These are phyloP conservation scores for Paramecium primaurelia DNA, from an alignment of 73 alveolate species.

Conservation along the genomic window DNA sequence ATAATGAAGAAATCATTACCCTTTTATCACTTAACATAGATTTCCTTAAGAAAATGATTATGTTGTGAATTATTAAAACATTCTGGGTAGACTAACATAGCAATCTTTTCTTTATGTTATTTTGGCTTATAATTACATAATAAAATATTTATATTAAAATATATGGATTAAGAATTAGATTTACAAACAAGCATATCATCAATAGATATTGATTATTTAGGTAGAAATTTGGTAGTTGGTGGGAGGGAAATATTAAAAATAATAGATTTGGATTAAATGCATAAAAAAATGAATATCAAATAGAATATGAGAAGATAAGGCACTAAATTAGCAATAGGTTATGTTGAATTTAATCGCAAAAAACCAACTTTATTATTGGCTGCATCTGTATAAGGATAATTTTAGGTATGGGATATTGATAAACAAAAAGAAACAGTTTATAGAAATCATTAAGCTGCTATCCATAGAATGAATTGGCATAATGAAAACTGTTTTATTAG, in stretches of 20 bases:
- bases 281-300: constrained; percentile 1
- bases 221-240: not conserved
- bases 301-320: not conserved
- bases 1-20: not conserved
- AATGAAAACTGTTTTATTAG: not conserved
- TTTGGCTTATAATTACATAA: constrained; percentile 10
- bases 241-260: constrained; percentile 12
- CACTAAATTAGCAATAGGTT: not conserved
- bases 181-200: not conserved
- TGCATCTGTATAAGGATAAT: not conserved
- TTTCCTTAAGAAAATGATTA: not conserved
- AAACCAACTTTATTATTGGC: not conserved
- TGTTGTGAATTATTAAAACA: not conserved
- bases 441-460: constrained; percentile 10
- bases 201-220: not conserved
- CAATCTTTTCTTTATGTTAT: constrained; percentile 21
- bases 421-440: not conserved
- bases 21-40: not conserved
- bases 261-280: not conserved
- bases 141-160: not conserved
- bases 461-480: constrained; percentile 24
- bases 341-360: constrained; percentile 22
- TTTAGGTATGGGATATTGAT: not conserved
- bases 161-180: constrained; percentile 22
- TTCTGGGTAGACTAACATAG: not conserved